These are phyloP conservation scores for Otatea glauca DNA, from an alignment of 176 grass and related monocot species.

Conservation along the genomic window DNA sequence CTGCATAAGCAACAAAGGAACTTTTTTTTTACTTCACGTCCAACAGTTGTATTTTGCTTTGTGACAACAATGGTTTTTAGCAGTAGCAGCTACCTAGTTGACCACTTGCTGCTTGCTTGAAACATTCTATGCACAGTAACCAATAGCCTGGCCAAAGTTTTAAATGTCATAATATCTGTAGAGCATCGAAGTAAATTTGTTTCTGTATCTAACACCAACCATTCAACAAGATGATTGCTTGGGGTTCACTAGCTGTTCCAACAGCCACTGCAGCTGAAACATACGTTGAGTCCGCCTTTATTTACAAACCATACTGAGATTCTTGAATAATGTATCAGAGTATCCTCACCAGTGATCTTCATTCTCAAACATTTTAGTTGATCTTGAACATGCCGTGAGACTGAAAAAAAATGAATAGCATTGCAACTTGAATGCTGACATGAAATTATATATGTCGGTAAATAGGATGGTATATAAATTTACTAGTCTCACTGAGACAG, in stretches of 20 bases:
- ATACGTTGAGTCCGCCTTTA: neutral
- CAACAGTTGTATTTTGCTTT: constrained; percentile 19
- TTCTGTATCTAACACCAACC: neutral
- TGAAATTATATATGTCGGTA: no score
- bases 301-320: neutral
- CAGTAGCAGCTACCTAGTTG: neutral
- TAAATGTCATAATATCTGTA: neutral
- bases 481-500: no score
- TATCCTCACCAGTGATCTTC: constrained; percentile 35
- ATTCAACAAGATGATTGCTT: constrained; percentile 20
- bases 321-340: constrained; percentile 34
- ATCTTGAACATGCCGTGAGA: no score
- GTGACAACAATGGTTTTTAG: constrained; percentile 4
- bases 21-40: neutral
- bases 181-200: neutral
- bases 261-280: constrained; percentile 11
- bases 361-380: neutral
- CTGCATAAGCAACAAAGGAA: no score
- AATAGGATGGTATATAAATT: no score
- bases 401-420: no score
- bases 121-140: constrained; percentile 1
- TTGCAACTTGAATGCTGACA: no score
- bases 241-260: no score
- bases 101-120: constrained; percentile 2
- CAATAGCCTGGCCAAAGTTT: neutral